Base-by-base conservation (phyloP, 768 basidiomycete species). In the Naganishia friedmannii region DNA sequence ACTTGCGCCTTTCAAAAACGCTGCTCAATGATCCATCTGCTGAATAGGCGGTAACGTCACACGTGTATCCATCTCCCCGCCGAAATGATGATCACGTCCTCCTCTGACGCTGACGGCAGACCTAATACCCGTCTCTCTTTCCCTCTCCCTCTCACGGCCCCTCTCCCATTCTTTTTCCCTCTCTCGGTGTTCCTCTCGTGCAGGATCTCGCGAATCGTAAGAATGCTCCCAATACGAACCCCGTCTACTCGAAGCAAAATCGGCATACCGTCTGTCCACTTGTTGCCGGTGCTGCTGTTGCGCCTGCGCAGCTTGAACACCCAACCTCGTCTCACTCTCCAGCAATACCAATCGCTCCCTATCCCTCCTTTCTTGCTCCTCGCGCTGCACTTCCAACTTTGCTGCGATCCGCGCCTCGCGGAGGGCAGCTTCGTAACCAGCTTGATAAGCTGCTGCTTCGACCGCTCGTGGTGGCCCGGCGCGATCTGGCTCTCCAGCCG, bases 61-160 rank as follows among this genome's bases (percentile, higher is more conserved):
- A 42, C 42, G 60, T 63, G 60, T 63, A 45, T 63, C 60, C 23
- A 63, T 46, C 23, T 63, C 60, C 26, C 60, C 60, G 26, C 60
- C 60, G 26, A 42, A 63, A 63, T 63, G 60, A 45, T 63, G 60
- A 2, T 63, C 60, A 23, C 57, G 17, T 0, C 23, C n/a, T 3
- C 37, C 6, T 26, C 26, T 46, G 2, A 26, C 39, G n/a, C 26
- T 46, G 2, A 26, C 39, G n/a, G 23, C 15, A 51, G 48, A n/a
- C 23, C 48, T 2, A 1, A 26, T 26, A 23, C 48, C 23, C 39
- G 46, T 63, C 57, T 39, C 57, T 34, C 34, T 31, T 21, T 17
- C 57, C 23, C 39, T 39, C 21, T 45, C 23, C 28, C 60, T 39
- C 23, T 63, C 60, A 23, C 60, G 46, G 26, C 29, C 60, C 21